A percentile compares a stretch with the other conserved stretches of the same genome.
These are phyloP conservation scores for Candida sanyaensis DNA, from an alignment of 1,139 yeast genomes.

Conservation along the genomic window DNA sequence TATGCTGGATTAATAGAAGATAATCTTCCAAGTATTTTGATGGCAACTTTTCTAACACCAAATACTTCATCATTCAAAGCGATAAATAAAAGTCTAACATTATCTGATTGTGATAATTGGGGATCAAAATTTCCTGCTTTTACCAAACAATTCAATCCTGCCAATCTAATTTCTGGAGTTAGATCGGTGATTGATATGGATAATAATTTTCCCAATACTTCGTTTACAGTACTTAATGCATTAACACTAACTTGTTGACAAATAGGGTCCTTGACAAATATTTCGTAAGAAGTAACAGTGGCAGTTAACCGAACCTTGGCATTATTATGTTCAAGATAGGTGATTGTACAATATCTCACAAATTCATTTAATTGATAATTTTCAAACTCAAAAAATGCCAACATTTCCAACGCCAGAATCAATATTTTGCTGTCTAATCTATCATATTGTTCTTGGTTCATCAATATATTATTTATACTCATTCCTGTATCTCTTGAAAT, in stretches of 20 bases:
- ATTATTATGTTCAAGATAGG: slow-evolving; percentile 78
- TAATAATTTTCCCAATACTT: slow-evolving; percentile 77
- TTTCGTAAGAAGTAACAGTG: slow-evolving; percentile 76
- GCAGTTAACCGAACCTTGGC: slow-evolving; percentile 83
- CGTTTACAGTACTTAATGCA: slow-evolving; percentile 82
- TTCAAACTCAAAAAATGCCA: slow-evolving; percentile 73
- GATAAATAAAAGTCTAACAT: slow-evolving; percentile 80
- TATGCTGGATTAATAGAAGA: slow-evolving; percentile 92
- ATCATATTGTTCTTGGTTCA: slow-evolving; percentile 42
- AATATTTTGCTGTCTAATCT: slow-evolving; percentile 54
- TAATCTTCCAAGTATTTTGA: slow-evolving; percentile 78
- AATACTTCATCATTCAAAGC: slow-evolving; percentile 92
- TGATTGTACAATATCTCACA: slow-evolving; percentile 78
- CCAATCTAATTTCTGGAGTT: slow-evolving; percentile 75
- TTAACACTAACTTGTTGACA: slow-evolving; percentile 83
- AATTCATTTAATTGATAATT: slow-evolving; percentile 81
- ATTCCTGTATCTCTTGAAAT: slow-evolving; percentile 63
- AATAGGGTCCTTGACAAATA: slow-evolving; percentile 82
- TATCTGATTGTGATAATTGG: slow-evolving; percentile 91
- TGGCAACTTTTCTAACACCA: slow-evolving; percentile 77
- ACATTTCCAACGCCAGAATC: slow-evolving; percentile 69
- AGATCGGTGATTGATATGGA: slow-evolving; percentile 93
- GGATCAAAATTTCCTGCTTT: slow-evolving; percentile 77
- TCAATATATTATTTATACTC: slow-evolving; percentile 36
- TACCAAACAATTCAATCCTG: slow-evolving; percentile 67